A percentile compares a stretch with the other conserved stretches of the same genome.
Conservation (phyloP, 2,329 filamentous ascomycete species). For the Claviceps maximensis region DNA sequence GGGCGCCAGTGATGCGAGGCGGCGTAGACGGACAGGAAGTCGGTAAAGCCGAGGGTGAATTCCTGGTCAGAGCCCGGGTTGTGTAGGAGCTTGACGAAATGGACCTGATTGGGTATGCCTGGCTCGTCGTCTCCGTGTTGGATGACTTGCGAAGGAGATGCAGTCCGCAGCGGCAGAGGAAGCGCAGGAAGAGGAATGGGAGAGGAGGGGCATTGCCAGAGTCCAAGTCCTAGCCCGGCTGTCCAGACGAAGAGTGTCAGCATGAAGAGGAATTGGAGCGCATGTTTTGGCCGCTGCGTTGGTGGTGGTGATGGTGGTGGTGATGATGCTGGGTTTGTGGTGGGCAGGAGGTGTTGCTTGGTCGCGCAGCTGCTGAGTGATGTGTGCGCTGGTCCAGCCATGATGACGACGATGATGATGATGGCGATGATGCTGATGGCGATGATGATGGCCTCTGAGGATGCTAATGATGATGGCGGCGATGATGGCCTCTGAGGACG, state of each 20-base stretch:
- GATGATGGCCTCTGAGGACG: too few relatives aligned
- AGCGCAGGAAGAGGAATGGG: neutral
- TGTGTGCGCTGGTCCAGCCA: neutral
- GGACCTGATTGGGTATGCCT: neutral
- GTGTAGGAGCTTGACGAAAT: neutral
- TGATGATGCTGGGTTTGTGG: neutral
- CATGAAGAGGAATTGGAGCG: neutral
- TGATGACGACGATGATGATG: neutral
- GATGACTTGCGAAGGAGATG: too few relatives aligned
- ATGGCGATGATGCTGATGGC: too few relatives aligned
- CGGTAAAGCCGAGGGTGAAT: neutral
- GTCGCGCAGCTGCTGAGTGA: neutral
- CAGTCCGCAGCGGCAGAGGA: neutral
- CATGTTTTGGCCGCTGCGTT: neutral
- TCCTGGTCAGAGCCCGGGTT: neutral
- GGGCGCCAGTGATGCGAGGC: neutral
- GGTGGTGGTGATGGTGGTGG: too few relatives aligned
- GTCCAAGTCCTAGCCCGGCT: too few relatives aligned
- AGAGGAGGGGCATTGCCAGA: neutral
- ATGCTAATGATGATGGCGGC: too few relatives aligned
- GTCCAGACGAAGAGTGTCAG: neutral
- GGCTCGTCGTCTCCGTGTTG: neutral
- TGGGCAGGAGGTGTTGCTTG: neutral
- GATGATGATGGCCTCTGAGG: too few relatives aligned
- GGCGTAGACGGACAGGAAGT: neutral